Evolutionary conservation across 148 eudicot species (phyloP), one percentile per base, ranked within the genome.

Genomic region (Camellia japonica): DNA sequence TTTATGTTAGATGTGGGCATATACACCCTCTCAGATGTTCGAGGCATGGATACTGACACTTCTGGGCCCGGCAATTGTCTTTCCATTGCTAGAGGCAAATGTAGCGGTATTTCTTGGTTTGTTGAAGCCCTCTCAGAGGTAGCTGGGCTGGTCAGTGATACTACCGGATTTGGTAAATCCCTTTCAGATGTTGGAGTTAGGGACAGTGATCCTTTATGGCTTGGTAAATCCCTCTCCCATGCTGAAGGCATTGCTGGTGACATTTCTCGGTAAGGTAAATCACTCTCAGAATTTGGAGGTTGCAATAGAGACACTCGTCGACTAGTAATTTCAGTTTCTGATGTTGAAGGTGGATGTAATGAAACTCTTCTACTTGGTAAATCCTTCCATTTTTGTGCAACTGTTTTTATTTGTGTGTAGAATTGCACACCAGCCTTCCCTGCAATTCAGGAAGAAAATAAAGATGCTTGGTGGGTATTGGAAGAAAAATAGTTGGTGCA

Each of bases 341-440:
- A 80, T 66, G 78, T 51, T 68, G 65, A 73, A 74, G 71, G 82
- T 23, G 38, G 58, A 68, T 60, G 44, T 41, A 41, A 74, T 61
- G 76, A 44, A 3, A 79, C 43, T 79, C 77, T 83, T 70, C 85
- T 18, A 58, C 78, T 69, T 23, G 85, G 79, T 69, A 83, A 75
- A 44, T 83, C 80, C 49, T 66, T 87, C 89, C 89, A 87, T 71
- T 80, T 79, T 23, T 83, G 84, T 14, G 89, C 80, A 55, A 87
- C 87, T 41, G 75, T 66, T 58, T 87, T 87, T 43, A 85, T 70
- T 66, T 80, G 82, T 7, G 90, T 87, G 79, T 85, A 87, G 81
- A 87, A 85, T 47, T 87, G 86, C 38, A 85, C 78, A 11, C 86
- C 90, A 43, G 85, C 82, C 84, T 80, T 82, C 47, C 89, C 87